These are phyloP conservation scores for Fusarium fracticaudum DNA, from an alignment of 2,329 filamentous ascomycete species.

Conservation along the genomic window DNA sequence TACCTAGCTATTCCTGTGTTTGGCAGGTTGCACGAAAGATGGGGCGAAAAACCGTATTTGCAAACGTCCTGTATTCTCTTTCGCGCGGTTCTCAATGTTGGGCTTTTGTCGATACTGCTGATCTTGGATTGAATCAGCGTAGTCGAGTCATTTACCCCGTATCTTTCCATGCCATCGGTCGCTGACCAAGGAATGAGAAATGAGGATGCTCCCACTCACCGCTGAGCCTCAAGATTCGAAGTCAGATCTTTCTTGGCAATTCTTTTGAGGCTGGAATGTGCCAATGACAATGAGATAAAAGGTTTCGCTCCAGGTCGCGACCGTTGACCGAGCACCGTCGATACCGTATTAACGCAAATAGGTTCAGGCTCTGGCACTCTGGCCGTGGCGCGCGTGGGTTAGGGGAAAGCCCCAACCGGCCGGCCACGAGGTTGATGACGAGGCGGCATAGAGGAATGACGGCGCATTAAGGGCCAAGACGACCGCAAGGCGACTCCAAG, in stretches of 20 bases:
- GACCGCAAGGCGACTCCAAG: slow-evolving; percentile 14
- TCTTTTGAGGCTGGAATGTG: background rate
- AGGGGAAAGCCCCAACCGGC: slow-evolving; percentile 28
- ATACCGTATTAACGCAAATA: background rate
- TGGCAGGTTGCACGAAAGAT: slow-evolving; percentile 31
- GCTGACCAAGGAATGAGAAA: slow-evolving; percentile 21
- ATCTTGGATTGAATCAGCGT: slow-evolving; percentile 10
- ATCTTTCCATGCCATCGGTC: background rate
- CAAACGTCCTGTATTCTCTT: background rate
- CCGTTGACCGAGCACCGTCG: slow-evolving; percentile 13
- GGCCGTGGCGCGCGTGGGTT: slow-evolving; percentile 30
- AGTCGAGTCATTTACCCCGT: slow-evolving; percentile 21
- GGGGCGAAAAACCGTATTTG: slow-evolving; percentile 4
- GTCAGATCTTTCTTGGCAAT: slow-evolving; percentile 18
- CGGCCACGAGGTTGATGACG: slow-evolving; percentile 34
- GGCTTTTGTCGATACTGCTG: slow-evolving; percentile 3
- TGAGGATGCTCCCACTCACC: background rate
- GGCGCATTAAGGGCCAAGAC: slow-evolving; percentile 20
- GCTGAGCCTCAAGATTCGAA: slow-evolving; percentile 29
- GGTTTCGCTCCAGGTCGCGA: background rate
- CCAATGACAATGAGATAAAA: slow-evolving; percentile 7
- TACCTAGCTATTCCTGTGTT: slow-evolving; percentile 16
- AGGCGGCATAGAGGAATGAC: slow-evolving; percentile 30
- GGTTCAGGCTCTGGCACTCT: slow-evolving; percentile 4
- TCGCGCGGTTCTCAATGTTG: background rate